Percentiles rank a stretch among this genome's conserved stretches.
Evolutionary conservation across 257 asterid species (phyloP).

Genomic region (Plantago elongata): DNA sequence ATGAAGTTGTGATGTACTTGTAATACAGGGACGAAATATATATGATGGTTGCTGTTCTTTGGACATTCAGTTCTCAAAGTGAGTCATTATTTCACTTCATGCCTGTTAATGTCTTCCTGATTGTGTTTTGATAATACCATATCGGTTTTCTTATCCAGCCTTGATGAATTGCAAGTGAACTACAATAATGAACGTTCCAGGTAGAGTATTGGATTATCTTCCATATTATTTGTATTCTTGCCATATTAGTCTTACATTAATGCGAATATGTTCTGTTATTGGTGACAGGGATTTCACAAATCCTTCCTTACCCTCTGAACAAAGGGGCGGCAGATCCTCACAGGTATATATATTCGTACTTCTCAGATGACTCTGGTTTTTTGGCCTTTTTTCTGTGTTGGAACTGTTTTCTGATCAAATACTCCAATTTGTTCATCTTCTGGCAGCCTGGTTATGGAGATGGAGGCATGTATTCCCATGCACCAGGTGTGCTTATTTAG

Average conservation of each 20-base stretch:
- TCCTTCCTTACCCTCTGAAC: constrained; percentile 93
- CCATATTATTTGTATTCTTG: constrained; percentile 10
- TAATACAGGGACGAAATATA: constrained; percentile 80
- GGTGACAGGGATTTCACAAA: constrained; percentile 83
- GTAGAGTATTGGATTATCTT: constrained; percentile 35
- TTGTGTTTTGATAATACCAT: constrained; percentile 19
- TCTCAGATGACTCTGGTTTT: constrained; percentile 11
- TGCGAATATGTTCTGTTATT: constrained; percentile 28
- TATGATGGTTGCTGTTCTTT: constrained; percentile 98
- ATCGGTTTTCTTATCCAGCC: constrained; percentile 48
- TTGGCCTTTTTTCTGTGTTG: constrained; percentile 19
- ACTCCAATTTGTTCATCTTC: constrained; percentile 21
- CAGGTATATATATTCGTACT: constrained; percentile 58
- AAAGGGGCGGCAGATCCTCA: constrained; percentile 87
- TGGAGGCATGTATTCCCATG: constrained; percentile 58
- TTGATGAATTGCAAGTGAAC: constrained; percentile 95
- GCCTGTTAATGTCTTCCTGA: constrained; percentile 15
- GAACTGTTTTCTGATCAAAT: constrained; percentile 25
- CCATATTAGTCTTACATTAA: constrained; percentile 19
- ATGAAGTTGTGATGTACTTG: constrained; percentile 18
- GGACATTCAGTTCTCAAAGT: constrained; percentile 98
- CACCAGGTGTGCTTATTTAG: constrained; percentile 43
- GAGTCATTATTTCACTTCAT: constrained; percentile 22
- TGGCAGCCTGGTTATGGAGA: constrained; percentile 80
- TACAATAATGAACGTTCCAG: constrained; percentile 92